phyloP scores from a whole-genome alignment of 202 grass and related monocot species.

The Zoysia matrella region DNA sequence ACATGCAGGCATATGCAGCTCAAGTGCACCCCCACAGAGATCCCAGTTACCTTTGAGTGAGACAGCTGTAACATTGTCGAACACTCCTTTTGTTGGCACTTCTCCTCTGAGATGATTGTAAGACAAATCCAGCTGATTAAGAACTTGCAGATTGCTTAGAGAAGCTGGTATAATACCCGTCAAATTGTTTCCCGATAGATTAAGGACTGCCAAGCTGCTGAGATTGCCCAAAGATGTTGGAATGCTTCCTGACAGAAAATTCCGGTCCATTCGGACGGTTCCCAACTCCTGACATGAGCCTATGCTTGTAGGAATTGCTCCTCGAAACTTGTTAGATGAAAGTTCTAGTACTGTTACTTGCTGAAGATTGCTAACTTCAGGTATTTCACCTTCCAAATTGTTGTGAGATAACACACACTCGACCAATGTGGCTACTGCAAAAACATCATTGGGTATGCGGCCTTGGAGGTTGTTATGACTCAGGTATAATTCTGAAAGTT shows the following conservation, averaged over 20 bases:
- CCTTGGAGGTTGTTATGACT: conserved; percentile 38
- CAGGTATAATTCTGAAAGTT: conserved; percentile 2
- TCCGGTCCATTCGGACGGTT: conserved; percentile 13
- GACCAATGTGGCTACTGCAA: neutral
- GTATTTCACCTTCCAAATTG: conserved; percentile 24
- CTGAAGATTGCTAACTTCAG: conserved; percentile 38
- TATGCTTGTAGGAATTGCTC: conserved; percentile 33
- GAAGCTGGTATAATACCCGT: conserved; percentile 38
- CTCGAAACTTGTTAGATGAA: conserved; percentile 46
- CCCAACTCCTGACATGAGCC: conserved; percentile 15
- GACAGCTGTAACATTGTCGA: conserved; percentile 32
- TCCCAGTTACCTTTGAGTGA: conserved; percentile 23
- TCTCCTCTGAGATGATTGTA: conserved; percentile 49
- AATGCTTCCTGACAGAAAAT: conserved; percentile 49
- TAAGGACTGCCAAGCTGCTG: conserved; percentile 27
- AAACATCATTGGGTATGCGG: conserved; percentile 19
- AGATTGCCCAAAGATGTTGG: conserved; percentile 24
- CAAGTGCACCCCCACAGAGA: conserved; percentile 37
- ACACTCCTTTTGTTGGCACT: conserved; percentile 49
- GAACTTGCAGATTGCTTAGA: conserved; percentile 21
- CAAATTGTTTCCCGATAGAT: conserved; percentile 49
- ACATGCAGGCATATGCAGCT: conserved; percentile 41
- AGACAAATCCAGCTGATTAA: conserved; percentile 34
- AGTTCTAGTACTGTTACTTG: conserved; percentile 32
- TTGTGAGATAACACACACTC: conserved; percentile 34